Evolutionary conservation across 2,329 filamentous ascomycete genomes (phyloP), one percentile per base, ranked within the genome.

Genomic region (Arthrobotrys sinensis): DNA sequence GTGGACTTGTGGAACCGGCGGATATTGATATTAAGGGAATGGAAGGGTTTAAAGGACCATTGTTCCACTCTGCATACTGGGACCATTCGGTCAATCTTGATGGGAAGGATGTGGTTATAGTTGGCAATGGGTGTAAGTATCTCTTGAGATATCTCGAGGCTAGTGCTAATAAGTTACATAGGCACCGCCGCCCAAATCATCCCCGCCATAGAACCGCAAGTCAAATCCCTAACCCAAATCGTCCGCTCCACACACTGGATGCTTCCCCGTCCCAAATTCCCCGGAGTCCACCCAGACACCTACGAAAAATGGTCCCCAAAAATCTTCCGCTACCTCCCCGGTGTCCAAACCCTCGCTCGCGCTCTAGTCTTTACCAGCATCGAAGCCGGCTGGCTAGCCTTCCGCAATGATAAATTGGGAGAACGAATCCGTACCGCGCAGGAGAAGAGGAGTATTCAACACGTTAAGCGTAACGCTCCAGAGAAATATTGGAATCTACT

Each of bases 401-500:
- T 88, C 76, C 85, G 86, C 1, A 83, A 83, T 28, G 80, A 83
- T 68, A 62, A 80, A 36, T 80, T 85, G 60, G 85, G 87, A 1
- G 81, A 84, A 4, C 82, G 83, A 50, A 79, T 84, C 14, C 83
- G 87, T 6, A 83, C 83, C 16, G 76, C 80, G 10, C 82, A 85
- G 1, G 86, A 88, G 76, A 82, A 83, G n/a, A 83, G 80, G 82
- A 86, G 85, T 80, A 75, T 89, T 36, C 70, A 80, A 4, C 84
- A 87, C 53, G 86, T 90, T 85, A 86, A 85, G 72, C 81, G 82
- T 3, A 84, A 82, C 0, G 88, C 88, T 0, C 90, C 90, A 0
- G 84, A 87, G 62, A 88, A 90, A 82, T 91, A 91, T 76, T 88
- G 89, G 79, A 87, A 89, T 34, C 85, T 90, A 5, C 82, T 91